Evolutionary conservation across 495 filamentous ascomycete genomes (phyloP).

Genomic region (Rostrohypoxylon terebratum): DNA sequence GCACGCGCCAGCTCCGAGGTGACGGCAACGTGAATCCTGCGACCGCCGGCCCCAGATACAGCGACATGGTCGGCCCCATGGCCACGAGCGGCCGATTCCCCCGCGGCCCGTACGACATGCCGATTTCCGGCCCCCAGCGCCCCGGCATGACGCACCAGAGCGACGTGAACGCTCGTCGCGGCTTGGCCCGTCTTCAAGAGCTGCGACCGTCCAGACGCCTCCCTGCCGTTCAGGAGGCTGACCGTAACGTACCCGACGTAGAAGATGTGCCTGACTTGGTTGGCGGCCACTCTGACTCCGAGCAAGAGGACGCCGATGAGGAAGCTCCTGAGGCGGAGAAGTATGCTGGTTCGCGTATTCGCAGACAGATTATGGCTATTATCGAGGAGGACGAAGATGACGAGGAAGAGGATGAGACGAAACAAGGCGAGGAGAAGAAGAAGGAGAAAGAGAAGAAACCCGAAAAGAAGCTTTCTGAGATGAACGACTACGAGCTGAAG

Average conservation of each 20-base stretch:
- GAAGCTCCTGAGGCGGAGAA: not conserved
- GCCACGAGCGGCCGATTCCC: not conserved
- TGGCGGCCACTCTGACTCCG: too few species aligned
- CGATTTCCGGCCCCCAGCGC: not conserved
- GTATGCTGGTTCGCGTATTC: too few species aligned
- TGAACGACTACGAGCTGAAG: not conserved
- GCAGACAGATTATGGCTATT: too few species aligned
- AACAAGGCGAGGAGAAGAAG: too few species aligned
- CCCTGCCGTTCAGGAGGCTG: not conserved
- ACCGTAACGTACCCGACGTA: not conserved
- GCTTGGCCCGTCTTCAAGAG: not conserved
- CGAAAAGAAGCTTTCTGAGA: too few species aligned
- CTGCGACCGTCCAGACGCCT: not conserved
- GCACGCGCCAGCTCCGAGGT: not conserved
- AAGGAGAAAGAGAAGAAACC: too few species aligned
- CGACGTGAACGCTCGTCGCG: not conserved
- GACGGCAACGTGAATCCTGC: not conserved
- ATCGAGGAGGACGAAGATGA: too few species aligned
- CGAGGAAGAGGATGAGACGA: too few species aligned
- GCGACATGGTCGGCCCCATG: not conserved
- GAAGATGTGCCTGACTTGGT: not conserved
- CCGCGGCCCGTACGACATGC: not conserved
- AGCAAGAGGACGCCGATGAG: not conserved
- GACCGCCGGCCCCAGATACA: not conserved
- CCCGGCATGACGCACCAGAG: not conserved